Base-by-base conservation (phyloP, 73 alveolate genomes). In the Paramecium octaurelia region DNA sequence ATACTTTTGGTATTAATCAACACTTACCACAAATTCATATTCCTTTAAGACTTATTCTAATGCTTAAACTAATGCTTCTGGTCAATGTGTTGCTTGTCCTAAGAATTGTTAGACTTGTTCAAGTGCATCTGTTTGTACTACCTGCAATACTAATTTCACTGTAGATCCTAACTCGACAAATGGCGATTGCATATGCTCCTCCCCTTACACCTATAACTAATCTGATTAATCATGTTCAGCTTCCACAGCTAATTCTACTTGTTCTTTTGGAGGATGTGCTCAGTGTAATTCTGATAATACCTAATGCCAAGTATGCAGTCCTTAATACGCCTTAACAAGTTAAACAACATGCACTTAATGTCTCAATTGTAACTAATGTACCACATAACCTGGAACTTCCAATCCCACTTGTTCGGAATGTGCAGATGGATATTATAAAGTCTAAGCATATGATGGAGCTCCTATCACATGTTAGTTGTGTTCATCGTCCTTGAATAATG, bases 341-440 rank as follows among this genome's bases (percentile, higher is more conserved):
- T 3, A 46, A 64, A 64, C 84, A 27, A 54, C 69, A n/a, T 64
- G 84, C 12, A 64, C 84, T 12, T 27, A 27, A 27, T 64, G 84
- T 34, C n/a, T 34, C 2, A 64, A 64, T 64, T 64, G 84, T 24
- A 64, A 64, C 9, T 64, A 0, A 23, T 64, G 84, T 64, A 11
- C 8, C 10, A 27, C 46, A 3, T 64, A 31, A 27, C 4, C 48
- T 27, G 84, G 84, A 64, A 64, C 50, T 64, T 31, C 42, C 11
- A 34, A 27, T 24, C 21, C 84, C 12, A 23, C 84, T 27, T 64
- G 84, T 6, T 2, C 27, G 0, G 42, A 64, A 64, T 64, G 84
- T 64, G 42, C 42, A 64, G 84, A 64, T 64, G 84, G 84, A 64
- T 64, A 64, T 64, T 64, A 64, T 24, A 64, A 31, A 34, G 84